phyloP scores from a whole-genome alignment of 768 basidiomycete species.

The Phanerochaete sordida region DNA sequence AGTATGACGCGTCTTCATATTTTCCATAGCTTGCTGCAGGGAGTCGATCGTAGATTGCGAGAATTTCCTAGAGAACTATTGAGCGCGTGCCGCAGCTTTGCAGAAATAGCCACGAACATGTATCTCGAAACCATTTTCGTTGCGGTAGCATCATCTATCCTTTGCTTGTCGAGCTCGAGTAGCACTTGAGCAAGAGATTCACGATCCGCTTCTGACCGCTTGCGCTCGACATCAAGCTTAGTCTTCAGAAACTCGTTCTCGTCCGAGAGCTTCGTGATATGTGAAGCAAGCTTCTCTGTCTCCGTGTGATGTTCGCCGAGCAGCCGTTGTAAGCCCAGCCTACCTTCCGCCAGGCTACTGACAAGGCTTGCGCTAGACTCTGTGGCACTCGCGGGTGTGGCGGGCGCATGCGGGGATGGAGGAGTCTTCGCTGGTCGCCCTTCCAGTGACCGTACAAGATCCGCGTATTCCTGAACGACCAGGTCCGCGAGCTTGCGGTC shows the following conservation, averaged over 20 bases:
- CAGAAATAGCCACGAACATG: slow-evolving; percentile 49
- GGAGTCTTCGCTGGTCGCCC: slow-evolving; percentile 31
- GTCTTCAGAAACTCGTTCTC: slow-evolving; percentile 42
- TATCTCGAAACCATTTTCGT: slow-evolving; percentile 83
- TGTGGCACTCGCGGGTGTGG: neutral
- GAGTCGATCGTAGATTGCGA: slow-evolving; percentile 70
- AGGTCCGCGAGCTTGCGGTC: slow-evolving; percentile 59
- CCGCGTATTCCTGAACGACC: slow-evolving; percentile 71
- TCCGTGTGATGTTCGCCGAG: slow-evolving; percentile 47
- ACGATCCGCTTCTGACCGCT: slow-evolving; percentile 39
- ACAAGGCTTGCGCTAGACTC: slow-evolving; percentile 16
- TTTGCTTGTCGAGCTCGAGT: slow-evolving; percentile 50
- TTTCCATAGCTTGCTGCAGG: slow-evolving; percentile 57
- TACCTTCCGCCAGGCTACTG: slow-evolving; percentile 42
- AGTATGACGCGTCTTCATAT: slow-evolving; percentile 58
- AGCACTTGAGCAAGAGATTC: slow-evolving; percentile 42
- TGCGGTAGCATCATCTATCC: slow-evolving; percentile 68
- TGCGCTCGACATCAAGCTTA: slow-evolving; percentile 44
- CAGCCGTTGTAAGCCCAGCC: slow-evolving; percentile 44
- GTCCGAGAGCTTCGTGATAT: slow-evolving; percentile 37
- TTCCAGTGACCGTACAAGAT: slow-evolving; percentile 65
- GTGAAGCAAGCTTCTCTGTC: slow-evolving; percentile 41
- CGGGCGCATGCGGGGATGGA: slow-evolving; percentile 8
- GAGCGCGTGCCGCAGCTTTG: neutral
- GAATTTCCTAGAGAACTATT: slow-evolving; percentile 59